Percentiles rank a stretch among this genome's conserved stretches.
phyloP scores from a whole-genome alignment of 371 early-diverging fungal genomes.

The Choanephora cucurbitarum region DNA sequence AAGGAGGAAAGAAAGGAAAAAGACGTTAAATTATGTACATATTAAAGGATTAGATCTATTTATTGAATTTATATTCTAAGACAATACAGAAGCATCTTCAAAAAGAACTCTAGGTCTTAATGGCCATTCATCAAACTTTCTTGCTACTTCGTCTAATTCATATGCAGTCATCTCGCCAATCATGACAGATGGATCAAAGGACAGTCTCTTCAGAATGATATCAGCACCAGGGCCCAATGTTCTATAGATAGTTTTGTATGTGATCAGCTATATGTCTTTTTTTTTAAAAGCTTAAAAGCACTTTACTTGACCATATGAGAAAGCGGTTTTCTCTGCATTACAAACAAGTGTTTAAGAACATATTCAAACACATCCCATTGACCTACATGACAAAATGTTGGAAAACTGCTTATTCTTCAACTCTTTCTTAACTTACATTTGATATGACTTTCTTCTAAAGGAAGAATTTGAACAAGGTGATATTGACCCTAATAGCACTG shows the following conservation, averaged over 20 bases:
- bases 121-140: constrained; percentile 66
- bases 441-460: constrained; percentile 42
- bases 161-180: constrained; percentile 55
- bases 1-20: constrained; percentile 19
- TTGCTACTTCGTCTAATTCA: constrained; percentile 59
- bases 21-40: constrained; percentile 6
- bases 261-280: no score
- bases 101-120: constrained; percentile 49
- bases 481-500: constrained; percentile 42
- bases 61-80: no score
- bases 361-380: constrained; percentile 62
- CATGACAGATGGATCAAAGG: constrained; percentile 49
- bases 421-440: constrained; percentile 35
- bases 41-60: no score
- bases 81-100: constrained; percentile 39
- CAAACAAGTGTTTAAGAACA: constrained; percentile 57
- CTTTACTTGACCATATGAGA: constrained; percentile 57
- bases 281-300: no score
- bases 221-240: constrained; percentile 67
- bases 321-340: constrained; percentile 45
- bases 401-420: no score
- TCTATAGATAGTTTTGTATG: no score
- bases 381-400: constrained; percentile 32
- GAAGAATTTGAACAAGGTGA: constrained; percentile 47
- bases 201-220: constrained; percentile 54